A percentile compares a stretch with the other conserved stretches of the same genome.
Evolutionary conservation across 225 moss, liverwort and hornwort species (phyloP).

Genomic region (Ulota crispa): DNA sequence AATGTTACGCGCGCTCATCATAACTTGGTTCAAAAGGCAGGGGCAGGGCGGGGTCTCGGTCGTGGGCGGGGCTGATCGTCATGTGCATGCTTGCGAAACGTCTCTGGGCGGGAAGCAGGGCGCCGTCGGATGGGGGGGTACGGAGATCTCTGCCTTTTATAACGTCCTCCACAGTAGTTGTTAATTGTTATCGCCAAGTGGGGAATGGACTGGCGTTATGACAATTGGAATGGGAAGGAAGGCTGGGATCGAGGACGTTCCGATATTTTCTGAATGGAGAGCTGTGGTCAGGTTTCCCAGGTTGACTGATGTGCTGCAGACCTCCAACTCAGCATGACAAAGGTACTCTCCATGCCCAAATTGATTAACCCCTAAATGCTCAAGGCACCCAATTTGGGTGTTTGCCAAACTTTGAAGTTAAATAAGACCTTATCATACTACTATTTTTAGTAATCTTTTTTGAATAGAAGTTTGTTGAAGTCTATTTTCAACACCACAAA

Average conservation of each 20-base stretch:
- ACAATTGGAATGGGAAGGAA: neutral
- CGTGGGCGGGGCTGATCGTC: neutral
- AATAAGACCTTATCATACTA: too few relatives aligned
- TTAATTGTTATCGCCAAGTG: neutral
- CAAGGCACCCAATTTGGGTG: too few relatives aligned
- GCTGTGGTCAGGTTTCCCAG: neutral
- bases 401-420: too few relatives aligned
- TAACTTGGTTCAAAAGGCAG: neutral
- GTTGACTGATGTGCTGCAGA: neutral
- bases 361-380: too few relatives aligned
- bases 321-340: neutral
- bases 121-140: conserved; percentile 22
- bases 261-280: too few relatives aligned
- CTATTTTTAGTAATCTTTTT: too few relatives aligned
- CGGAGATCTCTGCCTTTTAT: conserved; percentile 8
- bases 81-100: conserved; percentile 25
- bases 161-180: neutral
- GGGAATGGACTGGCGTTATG: neutral
- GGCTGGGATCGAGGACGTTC: too few relatives aligned
- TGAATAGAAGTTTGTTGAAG: too few relatives aligned
- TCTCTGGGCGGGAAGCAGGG: neutral
- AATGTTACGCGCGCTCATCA: neutral
- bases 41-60: neutral
- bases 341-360: neutral
- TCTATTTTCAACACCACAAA: too few relatives aligned